A percentile compares a stretch with the other conserved stretches of the same genome.
phyloP scores from a whole-genome alignment of 768 basidiomycete species.

The Tricholoma matsutake region DNA sequence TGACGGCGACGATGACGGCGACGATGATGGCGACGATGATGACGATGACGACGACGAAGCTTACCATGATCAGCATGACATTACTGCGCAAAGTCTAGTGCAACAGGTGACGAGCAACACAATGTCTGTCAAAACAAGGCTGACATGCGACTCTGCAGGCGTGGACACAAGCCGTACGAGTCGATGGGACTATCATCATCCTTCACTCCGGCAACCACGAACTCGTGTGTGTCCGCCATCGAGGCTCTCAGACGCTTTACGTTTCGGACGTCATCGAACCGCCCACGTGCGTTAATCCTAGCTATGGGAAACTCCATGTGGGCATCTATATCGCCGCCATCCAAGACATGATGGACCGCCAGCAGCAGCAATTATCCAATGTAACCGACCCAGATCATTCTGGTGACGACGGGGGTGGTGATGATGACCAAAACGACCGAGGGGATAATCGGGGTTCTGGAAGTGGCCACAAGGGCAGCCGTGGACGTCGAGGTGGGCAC shows the following conservation, averaged over 20 bases:
- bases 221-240: constrained; percentile 5
- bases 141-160: constrained; percentile 7
- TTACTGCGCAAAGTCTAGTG: constrained; percentile 13
- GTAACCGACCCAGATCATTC: neutral
- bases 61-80: constrained; percentile 4
- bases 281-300: constrained; percentile 11
- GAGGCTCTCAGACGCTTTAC: constrained; percentile 6
- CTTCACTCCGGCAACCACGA: constrained; percentile 5
- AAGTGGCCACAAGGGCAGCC: neutral
- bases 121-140: constrained; percentile 2
- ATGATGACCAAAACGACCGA: constrained; percentile 3
- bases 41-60: constrained; percentile 2
- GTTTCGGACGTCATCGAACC: constrained; percentile 2
- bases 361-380: constrained; percentile 7
- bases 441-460: constrained; percentile 1
- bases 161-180: constrained; percentile 2
- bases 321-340: constrained; percentile 18
- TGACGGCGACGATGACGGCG: neutral
- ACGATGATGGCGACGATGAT: neutral
- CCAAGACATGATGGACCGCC: constrained; percentile 17
- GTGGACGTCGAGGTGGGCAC: constrained; percentile 5
- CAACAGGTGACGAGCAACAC: constrained; percentile 16
- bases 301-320: constrained; percentile 21
- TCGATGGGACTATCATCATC: constrained; percentile 2
- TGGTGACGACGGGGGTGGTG: constrained; percentile 1